A percentile compares a stretch with the other conserved stretches of the same genome.
Conservation (phyloP, 306 rosid genomes). For the Boehmeria nivea region DNA sequence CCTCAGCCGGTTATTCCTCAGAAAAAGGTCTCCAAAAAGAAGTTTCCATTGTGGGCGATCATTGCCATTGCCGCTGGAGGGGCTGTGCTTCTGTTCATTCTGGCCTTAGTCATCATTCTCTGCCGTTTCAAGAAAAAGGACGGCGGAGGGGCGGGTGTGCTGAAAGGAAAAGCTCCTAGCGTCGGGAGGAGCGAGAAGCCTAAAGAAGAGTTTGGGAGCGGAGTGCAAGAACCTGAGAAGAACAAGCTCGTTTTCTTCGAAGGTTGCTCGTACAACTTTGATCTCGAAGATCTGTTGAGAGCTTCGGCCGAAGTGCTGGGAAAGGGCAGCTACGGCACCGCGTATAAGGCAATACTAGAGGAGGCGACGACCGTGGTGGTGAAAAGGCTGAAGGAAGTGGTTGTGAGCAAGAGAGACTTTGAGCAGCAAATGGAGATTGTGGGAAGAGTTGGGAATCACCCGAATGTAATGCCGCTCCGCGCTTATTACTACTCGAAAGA, state of each 20-base stretch:
- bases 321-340: slow-evolving; percentile 73
- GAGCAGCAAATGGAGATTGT: slow-evolving; percentile 73
- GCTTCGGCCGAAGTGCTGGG: slow-evolving; percentile 87
- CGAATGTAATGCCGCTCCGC: slow-evolving; percentile 53
- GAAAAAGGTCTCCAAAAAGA: slow-evolving; percentile 41
- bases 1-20: slow-evolving; percentile 33
- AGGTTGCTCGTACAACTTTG: slow-evolving; percentile 55
- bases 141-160: slow-evolving; percentile 23
- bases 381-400: slow-evolving; percentile 66
- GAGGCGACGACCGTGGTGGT: slow-evolving; percentile 67
- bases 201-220: slow-evolving; percentile 65
- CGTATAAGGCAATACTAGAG: slow-evolving; percentile 77
- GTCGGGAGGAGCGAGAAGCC: slow-evolving; percentile 36
- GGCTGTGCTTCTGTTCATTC: slow-evolving; percentile 30
- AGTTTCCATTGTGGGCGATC: slow-evolving; percentile 51
- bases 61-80: slow-evolving; percentile 70
- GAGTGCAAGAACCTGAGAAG: slow-evolving; percentile 73
- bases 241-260: slow-evolving; percentile 57
- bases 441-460: slow-evolving; percentile 50
- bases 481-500: slow-evolving; percentile 82
- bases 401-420: slow-evolving; percentile 55
- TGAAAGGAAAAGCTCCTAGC: slow-evolving; percentile 29
- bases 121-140: slow-evolving; percentile 51
- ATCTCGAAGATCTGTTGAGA: slow-evolving; percentile 73
- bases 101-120: slow-evolving; percentile 28